Conservation (phyloP, 768 basidiomycete species). For the Leccinum arenicola region DNA sequence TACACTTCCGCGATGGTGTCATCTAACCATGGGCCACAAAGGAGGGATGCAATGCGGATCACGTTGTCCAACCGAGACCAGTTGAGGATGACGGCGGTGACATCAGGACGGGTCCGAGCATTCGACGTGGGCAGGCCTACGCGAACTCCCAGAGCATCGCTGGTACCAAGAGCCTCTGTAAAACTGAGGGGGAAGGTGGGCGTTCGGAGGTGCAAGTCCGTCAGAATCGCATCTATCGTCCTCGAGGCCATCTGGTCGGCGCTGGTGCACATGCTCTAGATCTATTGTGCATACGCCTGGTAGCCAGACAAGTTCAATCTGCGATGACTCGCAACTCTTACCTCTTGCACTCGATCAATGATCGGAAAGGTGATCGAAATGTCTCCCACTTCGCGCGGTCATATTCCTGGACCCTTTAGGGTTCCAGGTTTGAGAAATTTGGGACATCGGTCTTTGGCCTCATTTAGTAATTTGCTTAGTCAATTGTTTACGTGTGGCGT, state of each 20-base stretch:
- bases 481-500: too few species aligned
- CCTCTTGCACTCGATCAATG: not conserved
- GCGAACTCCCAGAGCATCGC: constrained; percentile 6
- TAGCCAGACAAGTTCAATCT: not conserved
- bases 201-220: constrained; percentile 13
- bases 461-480: too few species aligned
- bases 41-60: constrained; percentile 46
- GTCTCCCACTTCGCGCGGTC: not conserved
- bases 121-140: constrained; percentile 9
- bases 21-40: constrained; percentile 48
- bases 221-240: constrained; percentile 11
- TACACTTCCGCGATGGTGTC: constrained; percentile 45
- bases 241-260: not conserved
- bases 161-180: not conserved
- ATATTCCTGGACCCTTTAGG: not conserved
- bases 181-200: constrained; percentile 20
- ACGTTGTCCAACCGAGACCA: constrained; percentile 69
- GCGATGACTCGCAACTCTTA: not conserved
- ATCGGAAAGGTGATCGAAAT: too few species aligned
- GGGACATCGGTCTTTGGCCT: too few species aligned
- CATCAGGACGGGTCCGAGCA: constrained; percentile 32
- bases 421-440: too few species aligned
- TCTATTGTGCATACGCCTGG: too few species aligned
- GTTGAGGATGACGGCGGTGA: constrained; percentile 60
- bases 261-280: constrained; percentile 4